Conservation (phyloP, 305 asterid genomes). For the Fraxinus velutina region DNA sequence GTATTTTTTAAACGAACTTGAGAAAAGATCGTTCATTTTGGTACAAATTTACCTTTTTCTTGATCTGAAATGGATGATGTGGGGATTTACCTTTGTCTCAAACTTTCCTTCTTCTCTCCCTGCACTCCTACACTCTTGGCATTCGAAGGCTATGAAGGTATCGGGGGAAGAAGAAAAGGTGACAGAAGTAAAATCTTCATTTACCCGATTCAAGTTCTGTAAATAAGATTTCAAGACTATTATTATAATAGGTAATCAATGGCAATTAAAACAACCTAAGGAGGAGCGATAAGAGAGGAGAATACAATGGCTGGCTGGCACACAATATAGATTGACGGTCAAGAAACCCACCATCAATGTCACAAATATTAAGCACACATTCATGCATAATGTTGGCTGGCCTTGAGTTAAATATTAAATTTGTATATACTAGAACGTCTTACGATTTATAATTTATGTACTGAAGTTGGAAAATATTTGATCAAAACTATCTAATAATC, state of each 20-base stretch:
- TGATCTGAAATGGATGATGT: background rate
- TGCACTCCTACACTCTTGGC: conserved; percentile 17
- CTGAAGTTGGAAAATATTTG: background rate
- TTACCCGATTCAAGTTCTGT: conserved; percentile 17
- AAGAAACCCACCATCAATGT: background rate
- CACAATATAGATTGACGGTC: conserved; percentile 1
- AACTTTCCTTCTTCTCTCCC: conserved; percentile 55
- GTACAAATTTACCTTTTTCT: background rate
- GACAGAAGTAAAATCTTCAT: conserved; percentile 48
- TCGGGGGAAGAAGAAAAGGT: conserved; percentile 64
- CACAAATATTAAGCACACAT: background rate
- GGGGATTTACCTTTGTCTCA: conserved; percentile 26
- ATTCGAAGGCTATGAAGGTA: conserved; percentile 23
- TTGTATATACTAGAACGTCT: background rate
- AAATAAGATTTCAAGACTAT: conserved; percentile 17
- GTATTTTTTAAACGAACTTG: conserved; percentile 58
- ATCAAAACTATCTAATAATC: background rate
- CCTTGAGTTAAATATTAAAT: background rate
- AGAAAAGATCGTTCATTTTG: conserved; percentile 82
- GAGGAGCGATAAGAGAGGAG: conserved; percentile 35
- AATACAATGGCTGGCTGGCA: background rate
- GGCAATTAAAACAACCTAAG: conserved; percentile 26
- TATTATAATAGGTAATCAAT: conserved; percentile 23
- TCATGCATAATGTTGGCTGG: background rate
- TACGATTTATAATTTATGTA: background rate